Conservation (phyloP, 2,329 filamentous ascomycete species). For the Cladobotryum mycophilum region DNA sequence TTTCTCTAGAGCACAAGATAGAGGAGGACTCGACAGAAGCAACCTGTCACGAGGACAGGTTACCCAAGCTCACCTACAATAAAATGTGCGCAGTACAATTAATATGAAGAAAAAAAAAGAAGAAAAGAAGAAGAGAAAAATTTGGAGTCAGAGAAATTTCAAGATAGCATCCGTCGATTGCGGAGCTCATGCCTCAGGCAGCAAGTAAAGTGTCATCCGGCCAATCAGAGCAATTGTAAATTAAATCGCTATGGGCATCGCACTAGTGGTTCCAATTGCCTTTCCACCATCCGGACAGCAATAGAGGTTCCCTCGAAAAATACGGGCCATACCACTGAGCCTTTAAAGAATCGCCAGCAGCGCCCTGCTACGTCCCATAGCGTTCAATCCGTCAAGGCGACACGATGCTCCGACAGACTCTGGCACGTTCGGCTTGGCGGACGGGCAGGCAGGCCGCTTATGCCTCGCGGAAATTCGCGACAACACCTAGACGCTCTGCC, state of each 20-base stretch:
- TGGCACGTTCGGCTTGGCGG: conserved; percentile 64
- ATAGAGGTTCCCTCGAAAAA: conserved; percentile 27
- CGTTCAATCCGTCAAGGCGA: conserved; percentile 48
- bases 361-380: conserved; percentile 21
- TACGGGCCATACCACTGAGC: conserved; percentile 34
- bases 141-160: not conserved
- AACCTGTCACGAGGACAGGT: conserved; percentile 30
- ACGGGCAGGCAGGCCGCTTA: conserved; percentile 51
- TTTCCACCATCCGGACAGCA: conserved; percentile 29
- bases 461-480: conserved; percentile 74
- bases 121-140: conserved; percentile 13
- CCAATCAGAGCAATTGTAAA: conserved; percentile 41
- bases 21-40: conserved; percentile 60
- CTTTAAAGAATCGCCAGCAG: conserved; percentile 30
- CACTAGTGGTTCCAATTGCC: conserved; percentile 10
- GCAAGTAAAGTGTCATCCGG: conserved; percentile 8
- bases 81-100: conserved; percentile 65
- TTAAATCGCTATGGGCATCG: conserved; percentile 31
- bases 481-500: conserved; percentile 69
- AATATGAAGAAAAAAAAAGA: conserved; percentile 38
- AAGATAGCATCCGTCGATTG: conserved; percentile 1
- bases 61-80: conserved; percentile 64
- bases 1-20: conserved; percentile 63
- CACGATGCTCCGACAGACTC: conserved; percentile 63
- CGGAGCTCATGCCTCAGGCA: conserved; percentile 32